Conservation (phyloP, 1,284 basidiomycete genomes). For the Takashimella tepidaria region DNA sequence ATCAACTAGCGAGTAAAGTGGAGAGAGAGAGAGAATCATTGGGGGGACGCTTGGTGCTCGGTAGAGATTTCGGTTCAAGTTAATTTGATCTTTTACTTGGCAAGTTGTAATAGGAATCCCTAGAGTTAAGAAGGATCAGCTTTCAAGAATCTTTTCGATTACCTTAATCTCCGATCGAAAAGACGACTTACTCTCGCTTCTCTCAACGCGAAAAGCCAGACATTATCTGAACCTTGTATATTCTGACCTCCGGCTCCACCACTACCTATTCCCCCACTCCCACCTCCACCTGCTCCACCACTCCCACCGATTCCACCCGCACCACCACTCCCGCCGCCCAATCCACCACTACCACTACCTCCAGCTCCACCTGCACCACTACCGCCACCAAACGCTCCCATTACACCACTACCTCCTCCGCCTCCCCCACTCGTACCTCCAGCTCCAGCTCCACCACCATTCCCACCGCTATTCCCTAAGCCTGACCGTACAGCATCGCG, state of each 20-base stretch:
- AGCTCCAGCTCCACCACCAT: not conserved
- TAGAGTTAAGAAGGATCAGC: too few species aligned
- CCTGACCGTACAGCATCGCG: constrained; percentile 24
- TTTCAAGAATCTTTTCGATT: too few species aligned
- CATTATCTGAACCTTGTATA: constrained; percentile 5
- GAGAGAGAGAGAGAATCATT: too few species aligned
- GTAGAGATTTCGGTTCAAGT: too few species aligned
- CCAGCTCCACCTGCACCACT: not conserved
- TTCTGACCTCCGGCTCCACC: too few species aligned
- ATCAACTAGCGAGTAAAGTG: too few species aligned
- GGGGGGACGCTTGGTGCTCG: too few species aligned
- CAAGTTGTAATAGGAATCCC: constrained; percentile 13
- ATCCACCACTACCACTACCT: not conserved
- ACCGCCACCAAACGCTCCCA: not conserved
- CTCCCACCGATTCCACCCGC: not conserved
- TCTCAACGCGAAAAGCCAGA: constrained; percentile 58
- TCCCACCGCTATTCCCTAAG: not conserved
- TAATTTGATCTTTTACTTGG: too few species aligned
- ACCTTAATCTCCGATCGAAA: too few species aligned
- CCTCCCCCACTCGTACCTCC: not conserved
- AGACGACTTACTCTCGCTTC: constrained; percentile 34
- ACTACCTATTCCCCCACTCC: constrained; percentile 11
- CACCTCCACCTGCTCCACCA: constrained; percentile 1
- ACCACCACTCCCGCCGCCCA: too few species aligned
- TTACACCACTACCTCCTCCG: not conserved